Conservation (phyloP, 805 yeast genomes). For the Spathaspora girioi region DNA sequence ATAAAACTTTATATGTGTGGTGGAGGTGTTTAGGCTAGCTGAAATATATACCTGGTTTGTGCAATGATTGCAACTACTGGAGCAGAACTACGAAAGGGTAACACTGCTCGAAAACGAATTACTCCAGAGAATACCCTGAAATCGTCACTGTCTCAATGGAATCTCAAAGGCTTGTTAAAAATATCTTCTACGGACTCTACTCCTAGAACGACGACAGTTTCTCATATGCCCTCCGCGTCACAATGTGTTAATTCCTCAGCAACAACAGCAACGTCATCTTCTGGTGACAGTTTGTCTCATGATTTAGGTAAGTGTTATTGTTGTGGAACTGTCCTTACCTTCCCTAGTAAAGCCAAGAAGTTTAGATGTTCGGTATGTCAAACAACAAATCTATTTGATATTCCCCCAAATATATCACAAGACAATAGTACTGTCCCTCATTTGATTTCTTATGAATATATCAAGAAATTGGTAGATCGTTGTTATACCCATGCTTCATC, state of each 20-base stretch:
- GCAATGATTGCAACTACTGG: neutral
- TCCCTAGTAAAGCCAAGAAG: constrained; percentile 24
- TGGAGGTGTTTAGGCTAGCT: neutral
- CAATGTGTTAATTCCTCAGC: neutral
- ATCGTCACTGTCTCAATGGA: neutral
- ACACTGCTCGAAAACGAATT: neutral
- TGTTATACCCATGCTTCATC: constrained; percentile 22
- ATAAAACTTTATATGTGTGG: neutral
- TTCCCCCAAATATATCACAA: constrained; percentile 2
- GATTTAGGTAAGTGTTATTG: constrained; percentile 29
- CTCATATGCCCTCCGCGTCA: neutral
- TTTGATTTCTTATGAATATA: constrained; percentile 25
- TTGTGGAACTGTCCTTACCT: constrained; percentile 33
- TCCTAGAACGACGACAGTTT: neutral
- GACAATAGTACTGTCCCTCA: constrained; percentile 9
- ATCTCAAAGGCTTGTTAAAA: neutral
- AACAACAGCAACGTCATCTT: neutral
- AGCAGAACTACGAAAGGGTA: neutral
- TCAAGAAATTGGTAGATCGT: constrained; percentile 29
- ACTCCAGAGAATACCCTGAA: neutral
- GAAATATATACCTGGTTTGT: neutral
- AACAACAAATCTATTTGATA: constrained; percentile 37
- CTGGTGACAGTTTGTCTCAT: neutral
- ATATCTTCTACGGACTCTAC: neutral
- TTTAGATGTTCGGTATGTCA: constrained; percentile 64